Percentiles rank a stretch among this genome's conserved stretches.
phyloP scores from a whole-genome alignment of 768 basidiomycete species.

The Saitozyma sp. region DNA sequence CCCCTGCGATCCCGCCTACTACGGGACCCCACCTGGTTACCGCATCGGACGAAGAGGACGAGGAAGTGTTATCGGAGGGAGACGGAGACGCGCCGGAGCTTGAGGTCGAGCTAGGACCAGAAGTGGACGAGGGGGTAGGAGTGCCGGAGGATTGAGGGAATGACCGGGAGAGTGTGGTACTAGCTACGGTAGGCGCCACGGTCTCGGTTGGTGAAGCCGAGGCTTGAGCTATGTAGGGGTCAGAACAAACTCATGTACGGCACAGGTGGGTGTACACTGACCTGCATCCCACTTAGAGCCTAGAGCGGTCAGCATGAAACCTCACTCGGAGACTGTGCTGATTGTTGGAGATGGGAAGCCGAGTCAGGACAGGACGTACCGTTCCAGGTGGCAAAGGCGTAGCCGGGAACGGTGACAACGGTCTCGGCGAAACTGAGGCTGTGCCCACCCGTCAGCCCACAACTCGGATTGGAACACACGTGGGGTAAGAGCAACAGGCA shows the following conservation, averaged over 20 bases:
- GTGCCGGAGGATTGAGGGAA: conserved; percentile 5
- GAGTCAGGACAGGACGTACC: background rate
- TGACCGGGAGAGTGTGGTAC: conserved; percentile 40
- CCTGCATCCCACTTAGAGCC: too few relatives aligned
- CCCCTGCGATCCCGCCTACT: too few relatives aligned
- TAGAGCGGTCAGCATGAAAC: background rate
- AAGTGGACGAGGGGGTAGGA: too few relatives aligned
- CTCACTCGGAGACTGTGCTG: background rate
- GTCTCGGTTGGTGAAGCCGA: conserved; percentile 7
- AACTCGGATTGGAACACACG: background rate
- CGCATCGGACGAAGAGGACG: too few relatives aligned
- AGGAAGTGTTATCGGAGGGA: too few relatives aligned
- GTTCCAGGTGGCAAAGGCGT: conserved; percentile 13
- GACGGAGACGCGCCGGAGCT: too few relatives aligned
- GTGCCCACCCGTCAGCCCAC: background rate
- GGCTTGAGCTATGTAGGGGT: background rate
- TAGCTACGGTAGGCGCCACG: conserved; percentile 5
- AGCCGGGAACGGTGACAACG: conserved; percentile 11
- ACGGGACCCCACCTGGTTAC: too few relatives aligned
- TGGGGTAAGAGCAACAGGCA: background rate
- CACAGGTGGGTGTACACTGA: background rate
- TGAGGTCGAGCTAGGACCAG: too few relatives aligned
- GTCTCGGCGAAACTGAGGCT: conserved; percentile 14
- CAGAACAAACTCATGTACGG: background rate
- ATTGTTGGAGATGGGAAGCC: background rate